Conservation (phyloP, 345 rosid genomes). For the Leavenworthia alabamica region DNA sequence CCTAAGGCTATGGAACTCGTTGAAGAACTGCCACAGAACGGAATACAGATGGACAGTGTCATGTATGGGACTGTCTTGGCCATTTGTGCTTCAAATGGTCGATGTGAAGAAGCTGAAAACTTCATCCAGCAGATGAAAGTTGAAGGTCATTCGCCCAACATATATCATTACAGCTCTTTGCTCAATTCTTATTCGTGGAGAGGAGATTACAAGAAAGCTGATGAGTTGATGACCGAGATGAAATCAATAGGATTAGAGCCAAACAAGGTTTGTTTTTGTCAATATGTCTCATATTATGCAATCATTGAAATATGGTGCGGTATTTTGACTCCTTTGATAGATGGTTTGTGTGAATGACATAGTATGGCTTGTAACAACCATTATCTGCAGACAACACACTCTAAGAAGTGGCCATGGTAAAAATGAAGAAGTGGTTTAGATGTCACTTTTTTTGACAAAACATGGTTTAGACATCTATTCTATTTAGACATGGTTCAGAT, state of each 20-base stretch:
- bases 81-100: constrained; percentile 80
- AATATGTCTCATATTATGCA: constrained; percentile 1
- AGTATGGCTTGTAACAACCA: background rate
- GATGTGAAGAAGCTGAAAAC: constrained; percentile 61
- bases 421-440: background rate
- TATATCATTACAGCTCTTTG: constrained; percentile 79
- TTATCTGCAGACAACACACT: background rate
- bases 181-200: constrained; percentile 72
- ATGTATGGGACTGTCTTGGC: constrained; percentile 87
- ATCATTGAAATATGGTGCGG: background rate
- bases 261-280: constrained; percentile 61
- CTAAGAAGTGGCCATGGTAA: background rate
- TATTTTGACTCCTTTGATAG: background rate
- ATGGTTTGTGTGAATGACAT: background rate
- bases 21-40: constrained; percentile 50
- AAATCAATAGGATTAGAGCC: constrained; percentile 71
- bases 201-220: constrained; percentile 77
- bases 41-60: constrained; percentile 61
- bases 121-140: constrained; percentile 69
- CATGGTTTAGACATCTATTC: background rate
- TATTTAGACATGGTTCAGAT: background rate
- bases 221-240: constrained; percentile 67
- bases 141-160: constrained; percentile 65
- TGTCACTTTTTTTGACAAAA: background rate
- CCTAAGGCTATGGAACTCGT: constrained; percentile 66